These are phyloP conservation scores for Theileria parva DNA, from an alignment of 169 alveolate species.

Conservation along the genomic window DNA sequence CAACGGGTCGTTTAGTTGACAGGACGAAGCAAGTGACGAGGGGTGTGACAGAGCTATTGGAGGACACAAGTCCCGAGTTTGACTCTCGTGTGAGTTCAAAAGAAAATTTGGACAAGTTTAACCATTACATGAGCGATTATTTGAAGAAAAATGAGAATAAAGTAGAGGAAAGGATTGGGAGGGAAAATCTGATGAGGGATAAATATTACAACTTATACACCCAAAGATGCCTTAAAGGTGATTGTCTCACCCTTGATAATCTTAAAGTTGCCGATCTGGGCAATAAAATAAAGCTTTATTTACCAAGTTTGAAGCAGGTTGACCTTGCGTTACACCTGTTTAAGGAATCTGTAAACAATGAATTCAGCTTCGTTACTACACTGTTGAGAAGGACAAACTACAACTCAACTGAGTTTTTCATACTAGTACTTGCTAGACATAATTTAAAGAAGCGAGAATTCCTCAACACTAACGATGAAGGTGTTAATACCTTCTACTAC, in stretches of 20 bases:
- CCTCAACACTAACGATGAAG: conserved; percentile 18
- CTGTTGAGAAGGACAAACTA: neutral
- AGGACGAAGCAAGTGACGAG: neutral
- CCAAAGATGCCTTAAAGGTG: conserved; percentile 21
- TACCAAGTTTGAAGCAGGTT: conserved; percentile 53
- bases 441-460: neutral
- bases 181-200: neutral
- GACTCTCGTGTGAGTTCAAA: neutral
- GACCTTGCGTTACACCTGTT: conserved; percentile 38
- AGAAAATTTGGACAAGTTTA: neutral
- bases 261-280: neutral
- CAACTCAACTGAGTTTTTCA: conserved; percentile 27
- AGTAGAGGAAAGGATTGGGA: neutral
- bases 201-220: neutral
- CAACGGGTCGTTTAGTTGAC: neutral
- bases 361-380: neutral
- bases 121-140: conserved; percentile 3
- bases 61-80: neutral
- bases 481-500: conserved; percentile 32
- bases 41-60: neutral
- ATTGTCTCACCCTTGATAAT: conserved; percentile 37
- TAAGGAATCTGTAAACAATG: conserved; percentile 27
- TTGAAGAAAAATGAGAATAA: neutral
- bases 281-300: conserved; percentile 10
- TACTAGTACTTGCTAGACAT: neutral